Conservation (phyloP, 164 flowering plant species). For the Aristolochia californica region DNA sequence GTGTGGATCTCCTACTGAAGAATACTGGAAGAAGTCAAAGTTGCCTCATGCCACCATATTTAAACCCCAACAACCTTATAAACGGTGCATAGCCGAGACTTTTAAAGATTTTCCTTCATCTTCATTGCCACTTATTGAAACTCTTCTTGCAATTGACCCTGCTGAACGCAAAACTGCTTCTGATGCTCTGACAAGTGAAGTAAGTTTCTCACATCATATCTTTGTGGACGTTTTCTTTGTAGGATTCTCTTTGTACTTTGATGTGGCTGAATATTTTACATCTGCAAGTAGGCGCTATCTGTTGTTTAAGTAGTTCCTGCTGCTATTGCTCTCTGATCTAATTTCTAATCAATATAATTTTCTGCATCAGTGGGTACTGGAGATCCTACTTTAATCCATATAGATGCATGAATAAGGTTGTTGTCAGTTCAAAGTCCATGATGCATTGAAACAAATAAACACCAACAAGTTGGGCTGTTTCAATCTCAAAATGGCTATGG, state of each 20-base stretch:
- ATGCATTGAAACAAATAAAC: too few species aligned
- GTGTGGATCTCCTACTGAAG: conserved; percentile 82
- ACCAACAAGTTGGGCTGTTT: too few species aligned
- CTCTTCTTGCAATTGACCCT: conserved; percentile 82
- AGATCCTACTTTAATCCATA: too few species aligned
- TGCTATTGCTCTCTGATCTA: not conserved
- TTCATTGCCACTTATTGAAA: conserved; percentile 59
- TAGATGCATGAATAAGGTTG: too few species aligned
- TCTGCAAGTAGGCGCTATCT: not conserved
- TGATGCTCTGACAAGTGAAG: conserved; percentile 61
- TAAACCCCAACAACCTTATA: conserved; percentile 77
- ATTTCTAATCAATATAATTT: not conserved
- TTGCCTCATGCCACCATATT: conserved; percentile 79
- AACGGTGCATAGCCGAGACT: conserved; percentile 58
- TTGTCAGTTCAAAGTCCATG: too few species aligned
- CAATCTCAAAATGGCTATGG: too few species aligned
- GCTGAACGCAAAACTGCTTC: conserved; percentile 63
- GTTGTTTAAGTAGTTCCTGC: not conserved
- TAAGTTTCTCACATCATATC: conserved; percentile 10
- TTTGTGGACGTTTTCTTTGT: not conserved
- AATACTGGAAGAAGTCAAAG: conserved; percentile 77
- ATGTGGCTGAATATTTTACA: not conserved
- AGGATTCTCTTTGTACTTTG: not conserved
- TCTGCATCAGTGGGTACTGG: too few species aligned
- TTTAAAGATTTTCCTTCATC: conserved; percentile 67